phyloP scores from a whole-genome alignment of 1,284 basidiomycete genomes.

The Austroboletus rostrupii region DNA sequence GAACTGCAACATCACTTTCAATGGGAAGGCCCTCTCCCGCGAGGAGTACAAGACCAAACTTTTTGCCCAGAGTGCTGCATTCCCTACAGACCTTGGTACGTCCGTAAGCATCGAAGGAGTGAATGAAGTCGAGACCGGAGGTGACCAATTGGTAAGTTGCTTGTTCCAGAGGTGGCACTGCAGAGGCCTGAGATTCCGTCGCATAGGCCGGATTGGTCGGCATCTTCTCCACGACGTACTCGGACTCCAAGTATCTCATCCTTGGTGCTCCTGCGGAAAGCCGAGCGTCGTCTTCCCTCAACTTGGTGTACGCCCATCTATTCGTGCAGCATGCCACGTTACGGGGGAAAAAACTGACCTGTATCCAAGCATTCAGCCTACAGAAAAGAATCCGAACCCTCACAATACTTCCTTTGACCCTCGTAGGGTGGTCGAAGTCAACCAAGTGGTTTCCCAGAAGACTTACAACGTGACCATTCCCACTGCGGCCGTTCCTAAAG shows the following conservation, averaged over 20 bases:
- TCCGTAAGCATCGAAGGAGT: conserved; percentile 23
- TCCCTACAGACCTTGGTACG: conserved; percentile 11
- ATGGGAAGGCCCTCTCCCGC: conserved; percentile 29
- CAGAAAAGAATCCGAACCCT: conserved; percentile 22
- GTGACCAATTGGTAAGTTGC: not conserved
- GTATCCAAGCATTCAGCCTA: conserved; percentile 25
- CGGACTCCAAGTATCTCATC: conserved; percentile 30
- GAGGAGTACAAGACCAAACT: conserved; percentile 26
- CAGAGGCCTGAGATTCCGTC: not conserved
- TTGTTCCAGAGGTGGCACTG: too few species aligned
- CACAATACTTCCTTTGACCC: conserved; percentile 27
- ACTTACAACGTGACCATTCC: conserved; percentile 23
- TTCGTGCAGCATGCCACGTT: not conserved
- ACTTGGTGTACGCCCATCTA: conserved; percentile 18
- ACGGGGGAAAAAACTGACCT: not conserved
- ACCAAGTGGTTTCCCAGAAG: conserved; percentile 26
- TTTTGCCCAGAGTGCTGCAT: conserved; percentile 25
- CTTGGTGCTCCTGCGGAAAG: conserved; percentile 26
- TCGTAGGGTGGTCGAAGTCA: conserved; percentile 24
- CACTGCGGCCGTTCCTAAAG: conserved; percentile 17
- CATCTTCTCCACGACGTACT: conserved; percentile 27
- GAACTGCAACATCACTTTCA: conserved; percentile 32
- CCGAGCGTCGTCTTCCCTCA: conserved; percentile 24
- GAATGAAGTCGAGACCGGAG: conserved; percentile 25
- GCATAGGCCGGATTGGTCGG: conserved; percentile 28